Percentiles rank a stretch among this genome's conserved stretches.
Evolutionary conservation across 2,329 filamentous ascomycete species (phyloP).

Genomic region (Xylaria sp.): DNA sequence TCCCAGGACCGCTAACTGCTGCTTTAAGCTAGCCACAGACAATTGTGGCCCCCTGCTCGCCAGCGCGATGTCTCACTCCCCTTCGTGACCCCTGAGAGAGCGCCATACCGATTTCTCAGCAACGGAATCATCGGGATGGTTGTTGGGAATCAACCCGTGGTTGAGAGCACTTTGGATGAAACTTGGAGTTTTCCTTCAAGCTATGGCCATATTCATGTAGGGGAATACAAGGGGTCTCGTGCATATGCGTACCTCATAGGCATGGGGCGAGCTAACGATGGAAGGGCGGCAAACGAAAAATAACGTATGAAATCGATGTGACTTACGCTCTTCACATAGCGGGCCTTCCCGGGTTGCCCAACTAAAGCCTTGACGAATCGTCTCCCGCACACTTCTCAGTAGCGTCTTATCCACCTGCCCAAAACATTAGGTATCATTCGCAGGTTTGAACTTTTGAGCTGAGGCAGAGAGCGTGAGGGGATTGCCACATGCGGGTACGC

Average conservation of each 20-base stretch:
- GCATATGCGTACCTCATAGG: conserved; percentile 26
- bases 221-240: conserved; percentile 4
- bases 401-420: conserved; percentile 87
- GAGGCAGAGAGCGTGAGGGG: conserved; percentile 40
- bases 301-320: conserved; percentile 36
- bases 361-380: conserved; percentile 93
- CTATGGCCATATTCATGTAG: not conserved
- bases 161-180: conserved; percentile 13
- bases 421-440: conserved; percentile 47
- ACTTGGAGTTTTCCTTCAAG: conserved; percentile 1
- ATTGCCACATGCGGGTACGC: conserved; percentile 40
- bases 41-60: conserved; percentile 34
- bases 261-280: conserved; percentile 9
- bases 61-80: conserved; percentile 9
- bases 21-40: conserved; percentile 40
- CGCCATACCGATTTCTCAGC: conserved; percentile 18
- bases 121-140: conserved; percentile 20
- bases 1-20: conserved; percentile 32
- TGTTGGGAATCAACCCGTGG: conserved; percentile 4
- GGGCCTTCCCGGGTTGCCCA: conserved; percentile 97
- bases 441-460: conserved; percentile 38
- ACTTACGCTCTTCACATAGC: conserved; percentile 94
- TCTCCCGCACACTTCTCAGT: conserved; percentile 86
- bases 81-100: conserved; percentile 23
- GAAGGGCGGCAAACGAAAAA: conserved; percentile 22